Percentiles rank a stretch among this genome's conserved stretches.
phyloP scores from a whole-genome alignment of 2,329 filamentous ascomycete species.

The Fusarium globosum region DNA sequence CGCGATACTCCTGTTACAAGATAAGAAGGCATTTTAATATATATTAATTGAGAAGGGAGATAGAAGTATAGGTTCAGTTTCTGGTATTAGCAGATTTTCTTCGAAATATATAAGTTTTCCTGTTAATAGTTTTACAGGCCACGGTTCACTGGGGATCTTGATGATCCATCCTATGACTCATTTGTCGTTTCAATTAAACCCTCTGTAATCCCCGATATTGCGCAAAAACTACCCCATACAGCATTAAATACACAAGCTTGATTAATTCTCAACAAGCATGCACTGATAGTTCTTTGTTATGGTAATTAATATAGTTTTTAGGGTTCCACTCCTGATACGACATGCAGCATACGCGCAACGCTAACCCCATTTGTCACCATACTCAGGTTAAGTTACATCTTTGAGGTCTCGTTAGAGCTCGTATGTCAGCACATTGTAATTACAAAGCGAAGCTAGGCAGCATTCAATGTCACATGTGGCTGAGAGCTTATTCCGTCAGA shows the following conservation, averaged over 20 bases:
- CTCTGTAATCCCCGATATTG: background rate
- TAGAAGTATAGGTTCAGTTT: fast-evolving
- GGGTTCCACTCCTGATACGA: background rate
- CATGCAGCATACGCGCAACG: background rate
- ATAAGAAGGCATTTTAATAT: background rate
- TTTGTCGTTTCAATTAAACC: background rate
- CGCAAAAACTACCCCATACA: background rate
- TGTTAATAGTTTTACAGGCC: too few species aligned
- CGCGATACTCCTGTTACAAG: background rate
- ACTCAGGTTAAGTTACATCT: too few species aligned
- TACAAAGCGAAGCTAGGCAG: background rate
- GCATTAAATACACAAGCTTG: fast-evolving
- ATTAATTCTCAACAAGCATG: too few species aligned
- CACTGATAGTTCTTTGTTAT: background rate
- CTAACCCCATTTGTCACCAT: background rate
- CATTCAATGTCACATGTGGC: fast-evolving
- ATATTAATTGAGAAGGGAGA: fast-evolving
- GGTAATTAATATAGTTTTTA: fast-evolving
- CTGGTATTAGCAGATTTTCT: fast-evolving
- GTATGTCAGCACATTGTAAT: background rate
- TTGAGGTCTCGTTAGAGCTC: background rate
- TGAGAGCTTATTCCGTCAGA: too few species aligned
- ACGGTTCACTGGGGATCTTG: too few species aligned
- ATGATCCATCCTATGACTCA: background rate
- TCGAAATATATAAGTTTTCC: too few species aligned